Evolutionary conservation across 1,139 yeast species (phyloP).

Genomic region (Yamadazyma membranifaciens): DNA sequence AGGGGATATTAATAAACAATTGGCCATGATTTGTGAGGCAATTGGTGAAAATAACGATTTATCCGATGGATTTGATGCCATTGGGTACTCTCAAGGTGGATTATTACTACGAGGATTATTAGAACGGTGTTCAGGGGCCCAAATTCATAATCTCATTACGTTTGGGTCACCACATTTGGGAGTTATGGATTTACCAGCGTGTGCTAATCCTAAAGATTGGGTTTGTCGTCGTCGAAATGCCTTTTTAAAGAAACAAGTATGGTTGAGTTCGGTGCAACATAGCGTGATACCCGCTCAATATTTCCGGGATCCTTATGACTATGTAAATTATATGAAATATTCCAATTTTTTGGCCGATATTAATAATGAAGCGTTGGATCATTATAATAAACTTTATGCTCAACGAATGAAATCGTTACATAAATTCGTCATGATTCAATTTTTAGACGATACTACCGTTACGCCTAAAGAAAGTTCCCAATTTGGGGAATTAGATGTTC

Average conservation of each 20-base stretch:
- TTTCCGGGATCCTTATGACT: slow-evolving; percentile 55
- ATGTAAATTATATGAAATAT: slow-evolving; percentile 46
- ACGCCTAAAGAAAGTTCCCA: slow-evolving; percentile 73
- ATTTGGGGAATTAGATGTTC: slow-evolving; percentile 56
- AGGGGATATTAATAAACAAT: slow-evolving; percentile 54
- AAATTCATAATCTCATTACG: slow-evolving; percentile 57
- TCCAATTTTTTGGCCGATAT: slow-evolving; percentile 60
- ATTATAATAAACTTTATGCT: slow-evolving; percentile 32
- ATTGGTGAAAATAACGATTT: slow-evolving; percentile 41
- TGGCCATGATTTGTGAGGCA: slow-evolving; percentile 39
- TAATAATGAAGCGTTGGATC: slow-evolving; percentile 55
- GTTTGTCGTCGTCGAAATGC: slow-evolving; percentile 57
- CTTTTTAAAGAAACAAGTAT: slow-evolving; percentile 58
- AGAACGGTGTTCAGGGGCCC: slow-evolving; percentile 52
- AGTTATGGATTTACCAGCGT: slow-evolving; percentile 64
- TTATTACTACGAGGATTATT: slow-evolving; percentile 64
- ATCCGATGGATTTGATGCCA: slow-evolving; percentile 60
- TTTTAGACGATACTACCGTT: slow-evolving; percentile 61
- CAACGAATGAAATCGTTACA: slow-evolving; percentile 43
- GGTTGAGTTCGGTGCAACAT: slow-evolving; percentile 57
- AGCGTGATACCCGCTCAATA: slow-evolving; percentile 72
- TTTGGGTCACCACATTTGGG: slow-evolving; percentile 88
- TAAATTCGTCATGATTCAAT: slow-evolving; percentile 58
- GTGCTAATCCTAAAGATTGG: slow-evolving; percentile 54
- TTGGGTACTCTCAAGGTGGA: slow-evolving; percentile 87